Percentiles rank a stretch among this genome's conserved stretches.
Conservation (phyloP, 2,329 filamentous ascomycete genomes). For the Metarhizium robertsii region DNA sequence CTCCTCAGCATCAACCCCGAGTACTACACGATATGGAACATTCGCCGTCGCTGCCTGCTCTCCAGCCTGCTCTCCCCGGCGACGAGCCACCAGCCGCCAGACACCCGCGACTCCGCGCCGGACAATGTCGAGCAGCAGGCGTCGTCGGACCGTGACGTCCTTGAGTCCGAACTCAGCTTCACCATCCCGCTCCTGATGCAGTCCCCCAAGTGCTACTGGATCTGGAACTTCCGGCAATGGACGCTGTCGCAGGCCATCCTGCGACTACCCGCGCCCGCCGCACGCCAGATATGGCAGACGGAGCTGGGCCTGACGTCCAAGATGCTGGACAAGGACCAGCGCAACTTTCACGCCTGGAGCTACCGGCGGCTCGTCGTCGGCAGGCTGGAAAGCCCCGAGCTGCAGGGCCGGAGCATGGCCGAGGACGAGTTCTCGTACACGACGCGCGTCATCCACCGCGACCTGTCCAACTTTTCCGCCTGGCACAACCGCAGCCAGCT, state of each 20-base stretch:
- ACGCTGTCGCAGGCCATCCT: constrained; percentile 62
- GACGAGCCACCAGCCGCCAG: not conserved
- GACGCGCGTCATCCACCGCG: not conserved
- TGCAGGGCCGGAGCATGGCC: not conserved
- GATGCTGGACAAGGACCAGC: constrained; percentile 45
- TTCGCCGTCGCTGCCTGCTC: constrained; percentile 63
- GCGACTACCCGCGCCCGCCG: constrained; percentile 44
- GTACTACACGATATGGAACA: constrained; percentile 88
- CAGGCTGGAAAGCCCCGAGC: not conserved
- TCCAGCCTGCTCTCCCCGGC: constrained; percentile 43
- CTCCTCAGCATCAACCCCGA: constrained; percentile 72
- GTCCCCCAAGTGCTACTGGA: constrained; percentile 97
- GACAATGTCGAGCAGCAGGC: too few relatives aligned
- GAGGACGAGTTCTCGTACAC: constrained; percentile 1
- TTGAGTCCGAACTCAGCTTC: constrained; percentile 70
- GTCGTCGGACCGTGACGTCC: constrained; percentile 11
- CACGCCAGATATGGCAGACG: constrained; percentile 59
- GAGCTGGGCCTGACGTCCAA: not conserved
- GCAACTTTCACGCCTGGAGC: constrained; percentile 2
- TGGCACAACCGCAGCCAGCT: constrained; percentile 2
- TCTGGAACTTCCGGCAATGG: constrained; percentile 95
- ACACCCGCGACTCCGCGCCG: not conserved
- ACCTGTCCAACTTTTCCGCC: constrained; percentile 2
- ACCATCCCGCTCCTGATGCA: constrained; percentile 75
- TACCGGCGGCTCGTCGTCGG: not conserved